Percentiles rank a stretch among this genome's conserved stretches.
Conservation (phyloP, 768 basidiomycete genomes). For the Kwoniella dejecticola region DNA sequence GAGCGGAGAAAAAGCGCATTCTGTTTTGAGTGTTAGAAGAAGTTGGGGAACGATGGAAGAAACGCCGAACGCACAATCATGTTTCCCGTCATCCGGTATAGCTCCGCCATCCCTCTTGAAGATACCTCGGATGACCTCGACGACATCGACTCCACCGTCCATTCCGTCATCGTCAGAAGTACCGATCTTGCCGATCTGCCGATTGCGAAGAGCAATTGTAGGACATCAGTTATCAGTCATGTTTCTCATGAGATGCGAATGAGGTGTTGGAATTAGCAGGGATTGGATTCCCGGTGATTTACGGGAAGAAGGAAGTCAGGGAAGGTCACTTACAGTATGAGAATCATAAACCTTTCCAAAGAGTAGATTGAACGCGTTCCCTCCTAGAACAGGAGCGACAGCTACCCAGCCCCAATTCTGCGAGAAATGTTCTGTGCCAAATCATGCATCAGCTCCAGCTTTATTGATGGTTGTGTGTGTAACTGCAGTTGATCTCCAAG, state of each 20-base stretch:
- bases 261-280: no score
- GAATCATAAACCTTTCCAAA: constrained; percentile 81
- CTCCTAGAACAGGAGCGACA: constrained; percentile 70
- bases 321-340: constrained; percentile 63
- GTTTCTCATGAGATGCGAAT: no score
- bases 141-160: not conserved
- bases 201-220: no score
- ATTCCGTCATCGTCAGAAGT: constrained; percentile 7
- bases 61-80: constrained; percentile 34
- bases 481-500: no score
- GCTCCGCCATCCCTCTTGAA: constrained; percentile 21
- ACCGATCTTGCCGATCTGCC: constrained; percentile 32
- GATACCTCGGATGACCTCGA: not conserved
- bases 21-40: not conserved
- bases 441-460: no score
- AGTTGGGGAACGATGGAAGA: not conserved
- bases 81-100: constrained; percentile 33
- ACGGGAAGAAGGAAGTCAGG: not conserved
- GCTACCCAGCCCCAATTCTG: constrained; percentile 85
- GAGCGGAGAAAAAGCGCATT: not conserved
- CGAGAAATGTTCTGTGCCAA: constrained; percentile 62
- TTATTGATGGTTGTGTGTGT: no score
- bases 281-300: no score
- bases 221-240: no score
- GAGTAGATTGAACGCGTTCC: constrained; percentile 78